These are phyloP conservation scores for Besnoitia besnoiti DNA, from an alignment of 169 alveolate genomes.

Conservation along the genomic window DNA sequence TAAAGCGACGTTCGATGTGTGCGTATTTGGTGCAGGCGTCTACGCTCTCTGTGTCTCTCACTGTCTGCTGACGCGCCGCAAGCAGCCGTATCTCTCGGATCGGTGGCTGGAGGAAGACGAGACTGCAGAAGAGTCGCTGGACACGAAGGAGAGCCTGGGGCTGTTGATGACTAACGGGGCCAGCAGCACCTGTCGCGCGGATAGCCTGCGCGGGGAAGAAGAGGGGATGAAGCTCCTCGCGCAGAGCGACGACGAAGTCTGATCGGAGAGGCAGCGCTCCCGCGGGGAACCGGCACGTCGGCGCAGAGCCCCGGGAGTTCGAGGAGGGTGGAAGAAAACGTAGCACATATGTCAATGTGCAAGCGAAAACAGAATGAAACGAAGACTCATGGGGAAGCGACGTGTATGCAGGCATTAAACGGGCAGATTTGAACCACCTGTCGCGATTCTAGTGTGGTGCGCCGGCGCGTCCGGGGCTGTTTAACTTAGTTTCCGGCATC, in stretches of 20 bases:
- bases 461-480: too few relatives aligned
- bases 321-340: too few relatives aligned
- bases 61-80: not conserved
- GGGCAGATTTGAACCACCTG: too few relatives aligned
- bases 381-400: too few relatives aligned
- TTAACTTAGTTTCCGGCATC: too few relatives aligned
- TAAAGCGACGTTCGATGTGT: not conserved
- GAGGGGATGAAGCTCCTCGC: not conserved
- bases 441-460: too few relatives aligned
- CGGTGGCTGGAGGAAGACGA: constrained; percentile 28
- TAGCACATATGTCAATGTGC: too few relatives aligned
- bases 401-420: too few relatives aligned
- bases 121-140: not conserved
- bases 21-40: not conserved
- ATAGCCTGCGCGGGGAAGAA: not conserved
- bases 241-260: not conserved
- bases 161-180: not conserved
- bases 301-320: too few relatives aligned
- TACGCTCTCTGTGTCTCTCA: not conserved
- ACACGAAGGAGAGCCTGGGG: not conserved
- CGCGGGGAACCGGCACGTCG: too few relatives aligned
- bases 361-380: too few relatives aligned
- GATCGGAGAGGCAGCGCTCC: too few relatives aligned
- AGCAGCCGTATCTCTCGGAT: constrained; percentile 21
- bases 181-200: not conserved